Evolutionary conservation across 345 rosid species (phyloP), one percentile per base, ranked within the genome.

Genomic region (Mallotus nudiflorus): DNA sequence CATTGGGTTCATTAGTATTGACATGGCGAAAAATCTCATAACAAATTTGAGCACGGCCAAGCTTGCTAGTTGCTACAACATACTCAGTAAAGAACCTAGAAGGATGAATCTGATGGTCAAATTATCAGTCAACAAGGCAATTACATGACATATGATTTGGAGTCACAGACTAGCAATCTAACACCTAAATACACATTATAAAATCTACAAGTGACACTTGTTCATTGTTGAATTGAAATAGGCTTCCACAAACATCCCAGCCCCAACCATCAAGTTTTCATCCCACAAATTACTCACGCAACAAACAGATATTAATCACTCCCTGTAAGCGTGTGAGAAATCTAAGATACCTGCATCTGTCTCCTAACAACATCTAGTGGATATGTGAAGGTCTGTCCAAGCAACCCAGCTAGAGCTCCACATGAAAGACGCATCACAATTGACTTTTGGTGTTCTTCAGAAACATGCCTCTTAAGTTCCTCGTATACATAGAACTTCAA

Each of bases 311-410:
- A 31, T 12, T n/a, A 57, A 57, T 16, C 3, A 6, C 8, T 13
- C 22, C 5, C 4, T 39, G 42, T n/a, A n/a, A n/a, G n/a, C 20
- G 5, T 22, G 29, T 5, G 56, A 54, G 25, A 24, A 62, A 25
- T 37, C n/a, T 1, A n/a, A 15, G 33, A 48, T 80, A 95, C 99
- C 99, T 92, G 99, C 99, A 95, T 95, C 82, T 95, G 99, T 74
- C 99, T 85, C 80, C 97, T 84, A 53, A 95, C 97, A 73, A 95
- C 99, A 84, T 95, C 97, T 73, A 95, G 74, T 12, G 99, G 99
- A 77, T 95, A 95, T 27, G 99, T 95, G 39, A 92, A 74, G 66
- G 97, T 92, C 82, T 95, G 99, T 55, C 99, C 99, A 65, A 95
- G 77, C 73, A 95, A 79, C 66, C 97, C 99, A 76, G 99, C 99